Percentiles rank a stretch among this genome's conserved stretches.
Evolutionary conservation across 2,329 filamentous ascomycete species (phyloP).

Genomic region (Cercospora zeina): DNA sequence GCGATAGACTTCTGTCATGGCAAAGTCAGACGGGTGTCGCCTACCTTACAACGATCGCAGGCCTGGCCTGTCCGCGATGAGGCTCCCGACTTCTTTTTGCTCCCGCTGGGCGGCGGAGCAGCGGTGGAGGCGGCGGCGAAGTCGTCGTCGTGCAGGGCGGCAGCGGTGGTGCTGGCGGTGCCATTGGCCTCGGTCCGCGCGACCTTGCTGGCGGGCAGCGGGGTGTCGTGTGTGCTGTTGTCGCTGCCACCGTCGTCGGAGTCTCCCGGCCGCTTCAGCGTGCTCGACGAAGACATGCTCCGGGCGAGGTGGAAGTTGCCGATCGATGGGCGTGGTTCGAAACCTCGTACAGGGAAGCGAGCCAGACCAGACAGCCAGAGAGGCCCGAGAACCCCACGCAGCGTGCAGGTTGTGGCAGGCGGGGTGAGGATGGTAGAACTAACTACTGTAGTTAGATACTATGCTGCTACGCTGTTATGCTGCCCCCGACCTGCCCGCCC

Average conservation of each 20-base stretch:
- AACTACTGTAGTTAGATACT: too few species aligned
- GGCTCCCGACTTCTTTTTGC: conserved; percentile 51
- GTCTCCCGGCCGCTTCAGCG: conserved; percentile 31
- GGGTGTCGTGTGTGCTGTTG: conserved; percentile 4
- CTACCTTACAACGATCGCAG: conserved; percentile 83
- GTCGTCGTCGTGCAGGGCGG: not conserved
- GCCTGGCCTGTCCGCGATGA: conserved; percentile 74
- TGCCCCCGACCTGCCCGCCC: not conserved
- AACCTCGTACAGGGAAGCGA: conserved; percentile 12
- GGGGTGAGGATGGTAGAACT: not conserved
- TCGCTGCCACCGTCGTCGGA: conserved; percentile 23
- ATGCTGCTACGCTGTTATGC: not conserved
- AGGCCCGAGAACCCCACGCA: not conserved
- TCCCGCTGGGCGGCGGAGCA: not conserved
- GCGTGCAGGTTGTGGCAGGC: not conserved
- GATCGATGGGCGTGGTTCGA: conserved; percentile 15
- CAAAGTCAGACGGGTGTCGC: conserved; percentile 1
- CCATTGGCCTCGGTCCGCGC: conserved; percentile 4
- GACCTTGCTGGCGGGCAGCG: conserved; percentile 13
- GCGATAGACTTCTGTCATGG: not conserved
- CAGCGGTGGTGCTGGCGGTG: conserved; percentile 5
- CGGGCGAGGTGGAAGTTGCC: conserved; percentile 29
- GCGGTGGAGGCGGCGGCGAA: not conserved
- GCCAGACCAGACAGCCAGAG: not conserved
- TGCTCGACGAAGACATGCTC: conserved; percentile 25